A percentile compares a stretch with the other conserved stretches of the same genome.
Conservation (phyloP, 2,329 filamentous ascomycete genomes). For the Trichophyton mentagrophytes region DNA sequence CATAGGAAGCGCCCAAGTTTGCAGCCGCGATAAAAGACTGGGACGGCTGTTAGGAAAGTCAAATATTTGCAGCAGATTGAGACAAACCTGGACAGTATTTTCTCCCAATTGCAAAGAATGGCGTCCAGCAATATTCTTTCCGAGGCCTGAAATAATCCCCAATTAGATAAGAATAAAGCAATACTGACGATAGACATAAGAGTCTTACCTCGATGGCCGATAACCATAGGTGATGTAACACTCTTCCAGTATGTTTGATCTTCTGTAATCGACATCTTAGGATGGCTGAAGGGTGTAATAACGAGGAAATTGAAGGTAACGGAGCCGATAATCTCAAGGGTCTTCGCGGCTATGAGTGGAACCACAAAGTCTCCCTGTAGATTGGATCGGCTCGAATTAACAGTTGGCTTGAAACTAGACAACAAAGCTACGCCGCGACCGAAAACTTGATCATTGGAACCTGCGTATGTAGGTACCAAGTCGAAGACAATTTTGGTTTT, state of each 20-base stretch:
- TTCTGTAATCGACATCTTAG: constrained; percentile 82
- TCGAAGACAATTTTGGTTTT: constrained; percentile 89
- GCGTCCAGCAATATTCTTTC: constrained; percentile 76
- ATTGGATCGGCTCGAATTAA: constrained; percentile 79
- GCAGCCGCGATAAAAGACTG: constrained; percentile 89
- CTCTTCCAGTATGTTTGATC: constrained; percentile 96
- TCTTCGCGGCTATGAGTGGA: constrained; percentile 71
- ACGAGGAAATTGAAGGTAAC: constrained; percentile 96
- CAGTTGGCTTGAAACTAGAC: constrained; percentile 67
- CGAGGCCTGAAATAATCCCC: constrained; percentile 47
- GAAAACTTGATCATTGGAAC: constrained; percentile 64
- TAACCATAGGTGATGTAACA: constrained; percentile 72
- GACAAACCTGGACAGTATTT: constrained; percentile 61
- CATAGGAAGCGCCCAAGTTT: constrained; percentile 68
- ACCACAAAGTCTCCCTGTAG: constrained; percentile 86
- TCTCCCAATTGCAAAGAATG: constrained; percentile 88
- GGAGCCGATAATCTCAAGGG: constrained; percentile 78
- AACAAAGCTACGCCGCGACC: constrained; percentile 80
- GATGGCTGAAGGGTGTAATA: constrained; percentile 86
- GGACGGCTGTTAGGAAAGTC: constrained; percentile 12
- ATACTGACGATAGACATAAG: constrained; percentile 7
- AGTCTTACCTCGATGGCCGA: constrained; percentile 46
- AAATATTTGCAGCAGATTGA: not conserved
- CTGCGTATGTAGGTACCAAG: constrained; percentile 88
- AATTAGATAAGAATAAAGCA: constrained; percentile 3